Base-by-base conservation (phyloP, 73 alveolate species). In the Paramecium sonneborni region DNA sequence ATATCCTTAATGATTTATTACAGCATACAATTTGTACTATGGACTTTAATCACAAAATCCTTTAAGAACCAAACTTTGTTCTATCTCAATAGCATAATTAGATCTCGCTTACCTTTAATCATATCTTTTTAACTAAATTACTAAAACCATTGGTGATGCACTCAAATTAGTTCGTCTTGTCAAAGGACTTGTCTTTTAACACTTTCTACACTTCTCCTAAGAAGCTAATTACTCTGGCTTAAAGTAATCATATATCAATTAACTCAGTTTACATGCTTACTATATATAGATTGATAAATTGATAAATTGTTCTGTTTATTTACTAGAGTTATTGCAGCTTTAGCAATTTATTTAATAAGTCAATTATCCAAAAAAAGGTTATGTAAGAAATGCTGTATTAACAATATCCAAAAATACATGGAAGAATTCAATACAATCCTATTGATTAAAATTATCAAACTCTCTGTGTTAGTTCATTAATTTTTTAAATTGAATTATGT, bases 371-470 rank as follows among this genome's bases (percentile, higher is more conserved):
- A 8, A 18, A 46, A 79, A 79, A 2, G 44, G 28, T 26, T 38
- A 38, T 15, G 30, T 10, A 12, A 79, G 41, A 43, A 79, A 43
- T 0, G 26, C 28, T 18, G 76, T 34, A 41, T 79, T 46, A 18
- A 41, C 44, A 23, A 79, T 9, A 24, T 79, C 90, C 30, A 79
- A 41, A 46, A 79, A 79, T 3, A 79, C 90, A 79, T 79, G 90
- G 34, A 79, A 79, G 74, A 79, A 79, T 79, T 79, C 90, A 20
- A 79, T 79, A 23, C 76, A 38, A 44, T 79, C 90, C 41, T 79
- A 46, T 34, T 79, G 43, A 44, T 79, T 79, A 23, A 44, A 24
- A 46, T 79, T 79, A 79, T 79, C 72, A 41, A 79, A 79, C 4
- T 79, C 44, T 44, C 9, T 39, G 15, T 79, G 90, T 23, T 30